Evolutionary conservation across 305 asterid genomes (phyloP), one percentile per base, ranked within the genome.

Genomic region (Ajuga reptans): DNA sequence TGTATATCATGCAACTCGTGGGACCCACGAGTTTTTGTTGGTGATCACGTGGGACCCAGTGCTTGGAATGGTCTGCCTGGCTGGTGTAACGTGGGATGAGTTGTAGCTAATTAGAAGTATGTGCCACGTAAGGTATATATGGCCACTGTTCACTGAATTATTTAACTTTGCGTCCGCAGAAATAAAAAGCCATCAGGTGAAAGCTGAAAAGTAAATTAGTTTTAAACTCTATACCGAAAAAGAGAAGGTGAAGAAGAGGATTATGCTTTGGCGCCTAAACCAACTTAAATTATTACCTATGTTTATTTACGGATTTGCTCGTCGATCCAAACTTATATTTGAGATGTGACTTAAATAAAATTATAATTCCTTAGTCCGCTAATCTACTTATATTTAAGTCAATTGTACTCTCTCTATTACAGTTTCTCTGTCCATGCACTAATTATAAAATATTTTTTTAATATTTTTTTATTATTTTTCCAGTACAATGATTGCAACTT

Each of bases 1-100:
- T 83, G 85, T 67, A 78, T 1, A 7, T 14, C 86, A 74, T 72
- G 81, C 87, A 81, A 72, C 29, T 9, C 0, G 62, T 46, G 81
- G 72, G 79, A 54, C 76, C 86, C 75, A 6, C 24, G 4, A 36
- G 16, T 7, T 33, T 3, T 9, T 3, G 66, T 46, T 17, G 63
- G 45, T 33, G 72, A 67, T 50, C 57, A 50, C 43, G 66, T 66
- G 79, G 84, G 46, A 16, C 71, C 79, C 64, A 18, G 6, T 15
- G 11, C 59, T 11, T 1, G 16, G 7, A 34, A 31, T 31, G 17
- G 54, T 49, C 36, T 41, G 64, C 71, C 64, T 81, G 75, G 76
- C 71, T 67, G 79, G 81, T 24, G 68, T 59, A 78, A 52, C 58
- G 73, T 75, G 75, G 54, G 63, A 18, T 53, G 76, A 68, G 87